A percentile compares a stretch with the other conserved stretches of the same genome.
These are phyloP conservation scores for Cladosporium phlei DNA, from an alignment of 2,329 filamentous ascomycete species.

Conservation along the genomic window DNA sequence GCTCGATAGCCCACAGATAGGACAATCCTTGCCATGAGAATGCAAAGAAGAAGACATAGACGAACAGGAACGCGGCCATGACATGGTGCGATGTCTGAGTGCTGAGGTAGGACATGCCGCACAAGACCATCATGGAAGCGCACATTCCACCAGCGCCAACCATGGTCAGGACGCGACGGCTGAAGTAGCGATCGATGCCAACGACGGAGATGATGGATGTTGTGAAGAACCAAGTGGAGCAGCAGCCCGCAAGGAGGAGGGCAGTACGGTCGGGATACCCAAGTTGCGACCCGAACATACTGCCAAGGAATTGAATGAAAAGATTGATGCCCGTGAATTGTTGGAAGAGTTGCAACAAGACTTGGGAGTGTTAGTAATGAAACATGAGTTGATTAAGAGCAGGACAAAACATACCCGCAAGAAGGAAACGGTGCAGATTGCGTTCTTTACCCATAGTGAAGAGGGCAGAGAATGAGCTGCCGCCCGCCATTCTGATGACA, in stretches of 20 bases:
- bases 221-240: conserved; percentile 25
- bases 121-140: conserved; percentile 21
- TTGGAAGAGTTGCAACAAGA: conserved; percentile 12
- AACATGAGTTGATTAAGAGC: no score
- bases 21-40: conserved; percentile 24
- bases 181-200: conserved; percentile 39
- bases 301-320: conserved; percentile 14
- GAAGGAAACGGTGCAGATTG: conserved; percentile 10
- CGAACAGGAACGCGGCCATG: conserved; percentile 30
- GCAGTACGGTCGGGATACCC: conserved; percentile 18
- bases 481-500: conserved; percentile 5
- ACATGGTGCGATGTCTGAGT: conserved; percentile 9
- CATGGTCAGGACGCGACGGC: conserved; percentile 62
- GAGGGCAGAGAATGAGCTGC: conserved; percentile 4
- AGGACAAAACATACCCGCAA: conserved; percentile 1
- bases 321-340: conserved; percentile 15
- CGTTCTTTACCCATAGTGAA: conserved; percentile 12
- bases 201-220: conserved; percentile 35
- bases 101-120: conserved; percentile 14
- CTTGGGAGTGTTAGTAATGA: neutral
- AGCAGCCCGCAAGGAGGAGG: conserved; percentile 21
- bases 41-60: conserved; percentile 27
- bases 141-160: conserved; percentile 49
- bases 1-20: conserved; percentile 25
- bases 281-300: conserved; percentile 18